Evolutionary conservation across 169 alveolate genomes (phyloP).

Genomic region (Plasmodium malariae): DNA sequence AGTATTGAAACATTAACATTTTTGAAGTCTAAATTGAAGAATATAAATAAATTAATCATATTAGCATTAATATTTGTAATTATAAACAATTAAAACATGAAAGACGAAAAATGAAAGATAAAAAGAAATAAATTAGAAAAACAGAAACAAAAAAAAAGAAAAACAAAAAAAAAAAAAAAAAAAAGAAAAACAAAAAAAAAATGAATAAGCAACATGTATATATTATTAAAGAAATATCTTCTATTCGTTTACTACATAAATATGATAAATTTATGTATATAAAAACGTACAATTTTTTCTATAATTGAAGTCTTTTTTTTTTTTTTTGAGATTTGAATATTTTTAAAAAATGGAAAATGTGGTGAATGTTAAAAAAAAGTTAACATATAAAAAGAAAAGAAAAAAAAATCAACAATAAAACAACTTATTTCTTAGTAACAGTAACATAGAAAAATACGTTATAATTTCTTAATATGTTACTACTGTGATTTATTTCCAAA

Average conservation of each 20-base stretch:
- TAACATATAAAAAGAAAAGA: not conserved
- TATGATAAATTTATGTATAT: not conserved
- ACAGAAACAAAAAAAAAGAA: too few species aligned
- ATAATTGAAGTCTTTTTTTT: slow-evolving; percentile 18
- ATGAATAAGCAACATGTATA: not conserved
- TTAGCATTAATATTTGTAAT: not conserved
- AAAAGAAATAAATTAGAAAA: too few species aligned
- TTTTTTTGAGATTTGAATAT: too few species aligned
- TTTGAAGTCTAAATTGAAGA: slow-evolving; percentile 21
- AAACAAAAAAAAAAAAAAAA: too few species aligned
- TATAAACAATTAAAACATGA: slow-evolving; percentile 11
- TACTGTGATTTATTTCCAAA: not conserved
- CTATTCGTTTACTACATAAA: slow-evolving; percentile 26
- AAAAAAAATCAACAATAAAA: not conserved
- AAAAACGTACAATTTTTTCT: not conserved
- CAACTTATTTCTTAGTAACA: not conserved
- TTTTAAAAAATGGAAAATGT: slow-evolving; percentile 14
- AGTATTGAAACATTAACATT: slow-evolving; percentile 11
- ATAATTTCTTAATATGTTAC: not conserved
- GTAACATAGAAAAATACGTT: not conserved
- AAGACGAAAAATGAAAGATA: not conserved
- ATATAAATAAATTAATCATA: not conserved
- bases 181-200: not conserved
- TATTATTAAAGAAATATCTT: slow-evolving; percentile 23
- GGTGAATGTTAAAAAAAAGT: not conserved